These are phyloP conservation scores for Metschnikowia anglica DNA, from an alignment of 805 yeast genomes.

Conservation along the genomic window DNA sequence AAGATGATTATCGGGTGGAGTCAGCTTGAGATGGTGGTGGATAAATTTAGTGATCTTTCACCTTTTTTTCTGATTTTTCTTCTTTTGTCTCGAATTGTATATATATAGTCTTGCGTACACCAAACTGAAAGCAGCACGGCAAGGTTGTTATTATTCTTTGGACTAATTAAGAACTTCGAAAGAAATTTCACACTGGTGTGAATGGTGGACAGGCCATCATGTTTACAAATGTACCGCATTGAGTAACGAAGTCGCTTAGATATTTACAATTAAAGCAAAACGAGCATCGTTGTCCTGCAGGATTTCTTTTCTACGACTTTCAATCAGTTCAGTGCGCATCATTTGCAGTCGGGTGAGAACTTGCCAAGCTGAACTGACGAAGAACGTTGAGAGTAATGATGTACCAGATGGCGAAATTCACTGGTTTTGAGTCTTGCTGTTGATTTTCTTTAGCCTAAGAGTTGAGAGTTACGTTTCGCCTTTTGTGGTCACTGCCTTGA, in stretches of 20 bases:
- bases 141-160: slow-evolving; percentile 18
- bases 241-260: slow-evolving; percentile 14
- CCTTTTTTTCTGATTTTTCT: background rate
- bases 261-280: slow-evolving; percentile 22
- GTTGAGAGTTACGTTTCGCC: too few relatives aligned
- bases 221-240: slow-evolving; percentile 22
- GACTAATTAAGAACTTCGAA: slow-evolving; percentile 17
- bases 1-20: background rate
- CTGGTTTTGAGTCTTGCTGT: too few relatives aligned
- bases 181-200: slow-evolving; percentile 9
- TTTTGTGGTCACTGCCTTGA: too few relatives aligned
- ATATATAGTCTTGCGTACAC: slow-evolving; percentile 10
- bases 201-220: slow-evolving; percentile 8
- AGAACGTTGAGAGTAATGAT: background rate
- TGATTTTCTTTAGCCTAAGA: too few relatives aligned
- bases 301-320: background rate
- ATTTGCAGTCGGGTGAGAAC: background rate
- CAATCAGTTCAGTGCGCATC: background rate
- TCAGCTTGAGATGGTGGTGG: background rate
- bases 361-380: background rate
- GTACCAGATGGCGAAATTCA: background rate
- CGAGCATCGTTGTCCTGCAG: slow-evolving; percentile 13
- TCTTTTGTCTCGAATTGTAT: slow-evolving; percentile 5
- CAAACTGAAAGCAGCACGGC: slow-evolving; percentile 5
- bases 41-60: background rate